Conservation (phyloP, 352 stramenopile genomes). For the Phytophthora tentaculata region DNA sequence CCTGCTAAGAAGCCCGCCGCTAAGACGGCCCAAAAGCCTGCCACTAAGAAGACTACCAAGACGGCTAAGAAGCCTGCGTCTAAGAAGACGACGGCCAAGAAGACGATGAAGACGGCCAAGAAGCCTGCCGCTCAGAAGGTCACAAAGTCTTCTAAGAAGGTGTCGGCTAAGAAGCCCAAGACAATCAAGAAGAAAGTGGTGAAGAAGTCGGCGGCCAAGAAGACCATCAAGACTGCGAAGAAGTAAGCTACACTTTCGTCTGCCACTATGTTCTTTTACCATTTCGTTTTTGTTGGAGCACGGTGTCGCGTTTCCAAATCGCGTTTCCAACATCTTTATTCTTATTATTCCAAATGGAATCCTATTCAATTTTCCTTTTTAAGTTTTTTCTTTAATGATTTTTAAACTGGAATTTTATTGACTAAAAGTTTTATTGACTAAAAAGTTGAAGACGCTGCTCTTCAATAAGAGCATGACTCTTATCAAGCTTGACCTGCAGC, state of each 20-base stretch:
- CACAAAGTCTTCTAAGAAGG: constrained; percentile 47
- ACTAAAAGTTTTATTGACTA: constrained; percentile 33
- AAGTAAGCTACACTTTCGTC: constrained; percentile 30
- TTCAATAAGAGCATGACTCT: constrained; percentile 76
- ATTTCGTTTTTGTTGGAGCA: constrained; percentile 22
- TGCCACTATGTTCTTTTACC: constrained; percentile 26
- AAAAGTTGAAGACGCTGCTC: constrained; percentile 79
- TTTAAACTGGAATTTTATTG: no score
- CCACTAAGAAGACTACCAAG: constrained; percentile 31
- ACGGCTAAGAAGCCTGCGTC: constrained; percentile 26
- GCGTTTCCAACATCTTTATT: constrained; percentile 53
- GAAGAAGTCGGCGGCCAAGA: constrained; percentile 76
- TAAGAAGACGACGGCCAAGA: constrained; percentile 36
- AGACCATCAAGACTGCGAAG: constrained; percentile 49
- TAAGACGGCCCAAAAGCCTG: constrained; percentile 36
- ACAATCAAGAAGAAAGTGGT: constrained; percentile 69
- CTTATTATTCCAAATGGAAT: constrained; percentile 68
- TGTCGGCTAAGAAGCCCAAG: constrained; percentile 57
- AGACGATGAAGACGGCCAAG: constrained; percentile 40
- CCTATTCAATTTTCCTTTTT: constrained; percentile 38
- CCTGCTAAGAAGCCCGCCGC: constrained; percentile 38
- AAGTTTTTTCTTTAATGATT: constrained; percentile 10
- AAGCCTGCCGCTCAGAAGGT: constrained; percentile 39
- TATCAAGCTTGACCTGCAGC: constrained; percentile 77
- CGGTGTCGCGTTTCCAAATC: constrained; percentile 9